Base-by-base conservation (phyloP, 108 stramenopile species). In the Aurantiochytrium sp. region DNA sequence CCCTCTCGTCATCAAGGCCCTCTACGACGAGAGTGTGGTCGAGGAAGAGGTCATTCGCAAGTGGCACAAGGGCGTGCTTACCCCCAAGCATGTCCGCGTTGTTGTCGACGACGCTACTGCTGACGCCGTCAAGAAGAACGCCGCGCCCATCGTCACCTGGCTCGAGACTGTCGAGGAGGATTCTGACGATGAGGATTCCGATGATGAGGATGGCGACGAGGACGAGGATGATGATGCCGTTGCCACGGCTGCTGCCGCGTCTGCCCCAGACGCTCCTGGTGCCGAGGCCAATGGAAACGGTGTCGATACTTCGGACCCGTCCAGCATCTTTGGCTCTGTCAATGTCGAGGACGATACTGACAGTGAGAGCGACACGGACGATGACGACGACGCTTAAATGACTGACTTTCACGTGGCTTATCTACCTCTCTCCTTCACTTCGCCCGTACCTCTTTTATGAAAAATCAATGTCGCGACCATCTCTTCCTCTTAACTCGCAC, bases 41-140 rank as follows among this genome's bases (percentile, higher is more conserved):
- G 93, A 96, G 19, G 97, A 98, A 87, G 96, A 97, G 49, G 93
- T 93, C n/a, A 96, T 98, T 88, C 87, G 96, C 10, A 95, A 95
- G 89, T 98, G 97, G 97, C 44, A 49, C 60, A 44, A 53, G 28
- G 96, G 96, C 29, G 8, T 25, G 43, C 51, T 83, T 4, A 53
- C n/a, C 23, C 45, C 76, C 76, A 53, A 83, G 76, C 76, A 71
- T 23, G 72, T 47, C 35, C 60, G 72, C 44, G 43, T 47, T 14
- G 88, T 71, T 76, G 72, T 89, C 60, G 60, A 76, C 42, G 60
- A 89, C 28, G 72, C 72, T 19, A 71, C 72, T 16, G n/a, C 51
- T 8, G 89, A 19, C 23, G 72, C 64, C 3, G 76, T 83, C 49
- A 83, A 83, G 5, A 3, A 83, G 76, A 55, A 83, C 35, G 88